These are phyloP conservation scores for Syncephalastrum sp. DNA, from an alignment of 371 early-diverging fungal species.

Conservation along the genomic window DNA sequence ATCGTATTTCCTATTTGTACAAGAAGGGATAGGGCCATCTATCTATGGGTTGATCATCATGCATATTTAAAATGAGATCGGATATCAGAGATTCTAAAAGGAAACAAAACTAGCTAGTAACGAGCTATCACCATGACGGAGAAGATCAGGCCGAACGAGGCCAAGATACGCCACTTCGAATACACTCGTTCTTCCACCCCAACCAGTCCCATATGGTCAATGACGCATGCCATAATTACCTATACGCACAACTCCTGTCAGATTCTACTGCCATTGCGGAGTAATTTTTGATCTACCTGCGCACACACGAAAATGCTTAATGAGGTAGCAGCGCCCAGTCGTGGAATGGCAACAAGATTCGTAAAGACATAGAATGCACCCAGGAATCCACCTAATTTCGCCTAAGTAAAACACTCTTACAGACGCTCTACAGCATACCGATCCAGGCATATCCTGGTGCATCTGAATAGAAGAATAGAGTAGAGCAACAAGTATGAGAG, in stretches of 20 bases:
- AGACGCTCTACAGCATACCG: slow-evolving; percentile 11
- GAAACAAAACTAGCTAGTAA: slow-evolving; percentile 10
- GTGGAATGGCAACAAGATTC: slow-evolving; percentile 29
- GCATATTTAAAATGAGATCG: no score
- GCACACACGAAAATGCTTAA: slow-evolving; percentile 36
- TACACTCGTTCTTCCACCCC: slow-evolving; percentile 33
- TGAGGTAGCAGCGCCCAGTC: slow-evolving; percentile 32
- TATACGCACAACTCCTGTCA: neutral
- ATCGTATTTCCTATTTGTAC: no score
- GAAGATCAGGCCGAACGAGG: slow-evolving; percentile 47
- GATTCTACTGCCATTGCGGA: no score
- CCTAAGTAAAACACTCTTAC: neutral
- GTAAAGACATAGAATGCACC: slow-evolving; percentile 27
- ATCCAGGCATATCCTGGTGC: slow-evolving; percentile 39
- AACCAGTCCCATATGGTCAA: slow-evolving; percentile 23
- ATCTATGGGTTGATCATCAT: no score
- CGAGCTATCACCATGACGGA: slow-evolving; percentile 47
- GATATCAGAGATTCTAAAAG: no score
- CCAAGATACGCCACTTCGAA: slow-evolving; percentile 50
- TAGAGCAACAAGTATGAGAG: no score
- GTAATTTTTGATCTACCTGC: slow-evolving; percentile 15
- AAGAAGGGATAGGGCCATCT: no score
- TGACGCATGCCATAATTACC: slow-evolving; percentile 29
- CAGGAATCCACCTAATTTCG: slow-evolving; percentile 23
- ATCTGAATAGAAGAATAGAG: slow-evolving; percentile 2